Percentiles rank a stretch among this genome's conserved stretches.
These are phyloP conservation scores for Phanerochaete carnosa DNA, from an alignment of 768 basidiomycete genomes.

Conservation along the genomic window DNA sequence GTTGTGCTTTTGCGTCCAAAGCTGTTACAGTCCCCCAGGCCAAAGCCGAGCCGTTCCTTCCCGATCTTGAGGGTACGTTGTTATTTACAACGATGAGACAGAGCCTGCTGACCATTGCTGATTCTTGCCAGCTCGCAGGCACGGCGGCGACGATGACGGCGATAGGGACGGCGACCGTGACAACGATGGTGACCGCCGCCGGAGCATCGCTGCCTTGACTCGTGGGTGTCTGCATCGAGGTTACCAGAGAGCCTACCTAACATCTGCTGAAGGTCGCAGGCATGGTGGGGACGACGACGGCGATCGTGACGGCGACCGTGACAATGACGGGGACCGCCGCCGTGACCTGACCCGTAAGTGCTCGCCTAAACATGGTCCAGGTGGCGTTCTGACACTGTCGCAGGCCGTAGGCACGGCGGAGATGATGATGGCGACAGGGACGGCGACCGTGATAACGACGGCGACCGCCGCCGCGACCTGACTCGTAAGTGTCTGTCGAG, in stretches of 20 bases:
- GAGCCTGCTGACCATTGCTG: too few species aligned
- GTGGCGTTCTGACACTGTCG: neutral
- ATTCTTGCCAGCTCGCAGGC: constrained; percentile 2
- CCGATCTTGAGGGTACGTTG: neutral
- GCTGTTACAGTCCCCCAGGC: neutral
- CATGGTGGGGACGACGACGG: neutral
- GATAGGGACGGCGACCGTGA: too few species aligned
- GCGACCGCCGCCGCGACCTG: neutral
- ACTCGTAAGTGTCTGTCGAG: neutral
- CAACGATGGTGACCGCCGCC: neutral
- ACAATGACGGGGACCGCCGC: neutral
- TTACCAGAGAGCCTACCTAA: too few species aligned
- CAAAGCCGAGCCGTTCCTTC: neutral
- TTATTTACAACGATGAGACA: too few species aligned
- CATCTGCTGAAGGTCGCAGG: neutral
- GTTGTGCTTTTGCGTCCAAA: neutral
- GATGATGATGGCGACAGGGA: neutral
- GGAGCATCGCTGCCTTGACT: neutral
- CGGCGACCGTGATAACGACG: neutral
- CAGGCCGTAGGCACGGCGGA: neutral
- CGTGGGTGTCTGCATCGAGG: neutral
- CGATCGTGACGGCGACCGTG: neutral
- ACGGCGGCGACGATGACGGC: neutral
- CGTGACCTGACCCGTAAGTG: neutral
- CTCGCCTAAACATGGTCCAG: too few species aligned